phyloP scores from a whole-genome alignment of 108 stramenopile species.

The Pseudonitzschia multiseries region DNA sequence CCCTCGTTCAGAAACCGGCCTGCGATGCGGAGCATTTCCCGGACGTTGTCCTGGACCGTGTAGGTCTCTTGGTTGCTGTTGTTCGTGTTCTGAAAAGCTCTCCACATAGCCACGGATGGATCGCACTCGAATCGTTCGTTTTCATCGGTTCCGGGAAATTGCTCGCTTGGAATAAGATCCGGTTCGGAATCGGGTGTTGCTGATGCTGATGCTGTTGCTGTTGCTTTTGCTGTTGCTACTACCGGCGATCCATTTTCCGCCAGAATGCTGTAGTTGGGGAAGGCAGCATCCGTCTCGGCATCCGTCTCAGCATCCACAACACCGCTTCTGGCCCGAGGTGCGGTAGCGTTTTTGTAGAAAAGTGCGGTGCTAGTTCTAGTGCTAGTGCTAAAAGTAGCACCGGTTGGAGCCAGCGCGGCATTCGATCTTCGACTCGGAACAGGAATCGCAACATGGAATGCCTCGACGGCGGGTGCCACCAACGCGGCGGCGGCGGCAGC shows the following conservation, averaged over 20 bases:
- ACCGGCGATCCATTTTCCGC: background rate
- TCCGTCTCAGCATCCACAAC: background rate
- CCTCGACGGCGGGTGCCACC: no score
- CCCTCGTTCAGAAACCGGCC: background rate
- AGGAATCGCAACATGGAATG: no score
- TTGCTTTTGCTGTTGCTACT: no score
- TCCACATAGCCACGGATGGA: conserved; percentile 32
- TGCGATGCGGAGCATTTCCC: background rate
- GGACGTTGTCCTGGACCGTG: background rate
- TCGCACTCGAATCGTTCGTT: conserved; percentile 32
- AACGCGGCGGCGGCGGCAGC: no score
- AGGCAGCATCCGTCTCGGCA: background rate
- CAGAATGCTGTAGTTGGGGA: background rate
- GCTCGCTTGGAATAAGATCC: no score
- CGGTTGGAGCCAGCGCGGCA: background rate
- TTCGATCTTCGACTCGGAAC: background rate
- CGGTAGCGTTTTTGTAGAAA: background rate
- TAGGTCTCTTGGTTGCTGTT: background rate
- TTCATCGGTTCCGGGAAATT: conserved; percentile 24
- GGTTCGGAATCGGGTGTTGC: no score
- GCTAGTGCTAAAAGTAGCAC: no score
- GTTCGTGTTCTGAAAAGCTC: conserved; percentile 25
- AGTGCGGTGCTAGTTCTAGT: background rate
- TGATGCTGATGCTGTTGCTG: no score
- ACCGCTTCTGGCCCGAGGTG: background rate